Evolutionary conservation across 1,139 yeast genomes (phyloP).

Genomic region (Saccharomyces pastorianus): DNA sequence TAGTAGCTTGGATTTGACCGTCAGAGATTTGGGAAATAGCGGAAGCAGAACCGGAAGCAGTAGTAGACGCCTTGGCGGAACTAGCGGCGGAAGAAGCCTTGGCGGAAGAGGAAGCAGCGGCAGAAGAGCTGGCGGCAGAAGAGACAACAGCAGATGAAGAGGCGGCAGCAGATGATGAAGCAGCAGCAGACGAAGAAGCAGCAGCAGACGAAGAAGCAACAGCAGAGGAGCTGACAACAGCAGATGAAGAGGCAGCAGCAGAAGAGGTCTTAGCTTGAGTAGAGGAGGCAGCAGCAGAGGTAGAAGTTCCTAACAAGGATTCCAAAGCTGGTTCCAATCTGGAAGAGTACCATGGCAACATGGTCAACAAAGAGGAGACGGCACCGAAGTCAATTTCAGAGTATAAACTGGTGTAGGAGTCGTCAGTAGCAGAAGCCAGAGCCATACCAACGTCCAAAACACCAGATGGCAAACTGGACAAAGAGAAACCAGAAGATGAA

Average conservation of each 20-base stretch:
- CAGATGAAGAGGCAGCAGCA: slow-evolving; percentile 1
- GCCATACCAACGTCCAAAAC: slow-evolving; percentile 32
- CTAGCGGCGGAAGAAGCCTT: background rate
- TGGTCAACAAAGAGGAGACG: slow-evolving; percentile 32
- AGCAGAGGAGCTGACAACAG: background rate
- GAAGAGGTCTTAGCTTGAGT: no score
- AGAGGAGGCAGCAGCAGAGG: background rate
- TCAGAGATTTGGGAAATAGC: background rate
- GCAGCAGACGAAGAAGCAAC: slow-evolving; percentile 1
- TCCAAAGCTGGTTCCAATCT: slow-evolving; percentile 31
- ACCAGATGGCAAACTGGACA: slow-evolving; percentile 22
- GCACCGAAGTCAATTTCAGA: slow-evolving; percentile 22
- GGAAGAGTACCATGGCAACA: slow-evolving; percentile 38
- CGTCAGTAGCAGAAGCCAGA: slow-evolving; percentile 37
- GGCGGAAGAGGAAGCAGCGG: slow-evolving; percentile 19
- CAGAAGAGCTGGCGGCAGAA: slow-evolving; percentile 6
- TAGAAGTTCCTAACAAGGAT: no score
- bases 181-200: background rate
- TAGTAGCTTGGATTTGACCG: background rate
- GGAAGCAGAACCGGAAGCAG: background rate
- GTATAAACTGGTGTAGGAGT: slow-evolving; percentile 36
- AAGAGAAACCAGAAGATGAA: slow-evolving; percentile 13
- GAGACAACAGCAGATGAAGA: background rate
- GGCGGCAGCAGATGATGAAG: slow-evolving; percentile 16
- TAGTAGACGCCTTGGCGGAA: background rate